Evolutionary conservation across 805 yeast genomes (phyloP).

Genomic region (Teunomyces aglyptinius): DNA sequence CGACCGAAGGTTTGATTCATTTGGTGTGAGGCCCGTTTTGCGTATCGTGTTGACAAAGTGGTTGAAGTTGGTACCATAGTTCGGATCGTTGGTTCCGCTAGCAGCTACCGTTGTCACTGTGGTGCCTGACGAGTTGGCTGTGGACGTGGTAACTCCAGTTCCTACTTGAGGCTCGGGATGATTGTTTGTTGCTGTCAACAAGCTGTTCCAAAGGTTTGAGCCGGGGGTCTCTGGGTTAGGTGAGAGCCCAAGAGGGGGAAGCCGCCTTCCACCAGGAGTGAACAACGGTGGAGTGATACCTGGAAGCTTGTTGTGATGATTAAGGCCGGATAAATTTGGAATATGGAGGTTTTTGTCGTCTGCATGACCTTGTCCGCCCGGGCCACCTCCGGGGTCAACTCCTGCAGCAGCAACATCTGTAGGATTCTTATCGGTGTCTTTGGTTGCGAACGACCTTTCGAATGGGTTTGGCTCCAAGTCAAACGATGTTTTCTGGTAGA

Average conservation of each 20-base stretch:
- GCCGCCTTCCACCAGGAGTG: conserved; percentile 59
- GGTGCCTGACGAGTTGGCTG: conserved; percentile 12
- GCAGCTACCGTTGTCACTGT: neutral
- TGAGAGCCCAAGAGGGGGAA: conserved; percentile 52
- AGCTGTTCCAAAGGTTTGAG: conserved; percentile 45
- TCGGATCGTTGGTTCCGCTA: neutral
- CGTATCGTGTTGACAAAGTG: conserved; percentile 32
- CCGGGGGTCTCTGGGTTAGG: conserved; percentile 58
- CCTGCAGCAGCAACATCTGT: neutral
- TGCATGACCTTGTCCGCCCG: conserved; percentile 1
- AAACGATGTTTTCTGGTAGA: conserved; percentile 45
- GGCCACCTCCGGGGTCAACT: conserved; percentile 5
- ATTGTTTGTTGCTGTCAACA: conserved; percentile 42
- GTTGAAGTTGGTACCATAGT: conserved; percentile 14
- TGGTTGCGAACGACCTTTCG: conserved; percentile 88
- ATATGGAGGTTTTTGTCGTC: conserved; percentile 32
- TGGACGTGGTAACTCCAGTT: conserved; percentile 6
- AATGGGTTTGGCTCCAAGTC: conserved; percentile 93
- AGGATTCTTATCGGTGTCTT: conserved; percentile 25
- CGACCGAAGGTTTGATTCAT: conserved; percentile 67
- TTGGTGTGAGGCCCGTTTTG: conserved; percentile 70
- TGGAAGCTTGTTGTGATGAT: conserved; percentile 23
- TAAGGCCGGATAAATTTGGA: conserved; percentile 30
- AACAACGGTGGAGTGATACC: conserved; percentile 48
- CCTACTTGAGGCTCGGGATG: conserved; percentile 4